Evolutionary conservation across 805 yeast genomes (phyloP).

Genomic region (Candida nitratophila): DNA sequence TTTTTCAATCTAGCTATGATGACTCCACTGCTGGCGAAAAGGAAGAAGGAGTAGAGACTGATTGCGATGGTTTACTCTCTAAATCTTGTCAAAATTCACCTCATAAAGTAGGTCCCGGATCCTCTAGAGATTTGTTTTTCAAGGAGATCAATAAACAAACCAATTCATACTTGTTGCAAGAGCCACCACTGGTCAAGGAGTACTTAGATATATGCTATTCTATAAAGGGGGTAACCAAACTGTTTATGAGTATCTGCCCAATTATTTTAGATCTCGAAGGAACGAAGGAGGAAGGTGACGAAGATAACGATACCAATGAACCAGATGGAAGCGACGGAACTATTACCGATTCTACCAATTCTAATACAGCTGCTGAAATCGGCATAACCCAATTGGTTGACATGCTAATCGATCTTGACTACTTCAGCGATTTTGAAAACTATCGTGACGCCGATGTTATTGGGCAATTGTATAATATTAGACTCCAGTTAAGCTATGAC

Average conservation of each 20-base stretch:
- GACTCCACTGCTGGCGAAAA: too few relatives aligned
- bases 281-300: neutral
- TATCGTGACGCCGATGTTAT: slow-evolving; percentile 1
- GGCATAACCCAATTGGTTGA: too few relatives aligned
- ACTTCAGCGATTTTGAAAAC: slow-evolving; percentile 5
- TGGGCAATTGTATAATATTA: slow-evolving; percentile 7
- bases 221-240: neutral
- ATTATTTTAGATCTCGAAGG: too few relatives aligned
- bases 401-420: slow-evolving; percentile 1
- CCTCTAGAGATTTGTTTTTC: too few relatives aligned
- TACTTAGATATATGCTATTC: slow-evolving; percentile 9
- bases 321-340: slow-evolving; percentile 1
- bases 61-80: too few relatives aligned
- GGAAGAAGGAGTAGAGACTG: too few relatives aligned
- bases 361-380: too few relatives aligned
- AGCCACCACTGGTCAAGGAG: slow-evolving; percentile 5
- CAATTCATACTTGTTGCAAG: slow-evolving; percentile 6
- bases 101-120: too few relatives aligned
- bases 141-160: slow-evolving; percentile 5
- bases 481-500: slow-evolving; percentile 8
- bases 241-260: neutral
- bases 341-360: too few relatives aligned
- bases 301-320: neutral
- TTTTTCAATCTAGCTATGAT: too few relatives aligned
- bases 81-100: too few relatives aligned